A percentile compares a stretch with the other conserved stretches of the same genome.
phyloP scores from a whole-genome alignment of 2,329 filamentous ascomycete genomes.

The Colletotrichum euphorbiae region DNA sequence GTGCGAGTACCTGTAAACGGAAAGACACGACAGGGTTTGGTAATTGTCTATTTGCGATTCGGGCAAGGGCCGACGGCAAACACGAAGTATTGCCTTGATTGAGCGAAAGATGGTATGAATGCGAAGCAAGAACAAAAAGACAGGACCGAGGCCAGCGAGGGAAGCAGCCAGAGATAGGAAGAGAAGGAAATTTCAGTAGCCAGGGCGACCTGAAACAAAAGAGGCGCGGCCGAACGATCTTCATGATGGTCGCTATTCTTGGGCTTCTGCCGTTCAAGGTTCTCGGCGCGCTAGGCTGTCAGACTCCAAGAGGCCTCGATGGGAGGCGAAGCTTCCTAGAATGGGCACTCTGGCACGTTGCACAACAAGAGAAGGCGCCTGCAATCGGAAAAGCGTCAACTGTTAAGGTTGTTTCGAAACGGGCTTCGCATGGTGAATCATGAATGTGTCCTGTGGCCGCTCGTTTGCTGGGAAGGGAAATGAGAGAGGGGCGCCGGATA shows the following conservation, averaged over 20 bases:
- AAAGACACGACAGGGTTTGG: slow-evolving; percentile 27
- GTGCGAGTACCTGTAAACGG: slow-evolving; percentile 25
- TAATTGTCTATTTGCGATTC: slow-evolving; percentile 35
- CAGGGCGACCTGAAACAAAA: slow-evolving; percentile 31
- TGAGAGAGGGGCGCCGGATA: slow-evolving; percentile 28
- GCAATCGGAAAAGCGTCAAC: slow-evolving; percentile 17
- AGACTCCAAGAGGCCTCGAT: slow-evolving; percentile 7
- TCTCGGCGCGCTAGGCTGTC: slow-evolving; percentile 24
- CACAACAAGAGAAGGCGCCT: slow-evolving; percentile 6
- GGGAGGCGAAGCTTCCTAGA: slow-evolving; percentile 25
- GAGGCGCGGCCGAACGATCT: slow-evolving; percentile 31
- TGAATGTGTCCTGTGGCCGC: slow-evolving; percentile 26
- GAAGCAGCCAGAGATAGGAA: background rate
- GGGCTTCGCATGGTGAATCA: slow-evolving; percentile 32
- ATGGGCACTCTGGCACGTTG: slow-evolving; percentile 9
- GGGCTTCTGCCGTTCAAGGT: slow-evolving; percentile 8
- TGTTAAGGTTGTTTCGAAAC: slow-evolving; percentile 39
- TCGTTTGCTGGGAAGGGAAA: slow-evolving; percentile 25
- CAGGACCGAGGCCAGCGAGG: background rate
- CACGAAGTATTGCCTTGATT: slow-evolving; percentile 24
- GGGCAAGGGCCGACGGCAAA: slow-evolving; percentile 22
- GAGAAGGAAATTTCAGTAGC: background rate
- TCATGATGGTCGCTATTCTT: slow-evolving; percentile 13
- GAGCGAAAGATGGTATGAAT: background rate
- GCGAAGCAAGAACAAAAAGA: slow-evolving; percentile 1